These are phyloP conservation scores for Capsicum baccatum DNA, from an alignment of 257 asterid genomes.

Conservation along the genomic window DNA sequence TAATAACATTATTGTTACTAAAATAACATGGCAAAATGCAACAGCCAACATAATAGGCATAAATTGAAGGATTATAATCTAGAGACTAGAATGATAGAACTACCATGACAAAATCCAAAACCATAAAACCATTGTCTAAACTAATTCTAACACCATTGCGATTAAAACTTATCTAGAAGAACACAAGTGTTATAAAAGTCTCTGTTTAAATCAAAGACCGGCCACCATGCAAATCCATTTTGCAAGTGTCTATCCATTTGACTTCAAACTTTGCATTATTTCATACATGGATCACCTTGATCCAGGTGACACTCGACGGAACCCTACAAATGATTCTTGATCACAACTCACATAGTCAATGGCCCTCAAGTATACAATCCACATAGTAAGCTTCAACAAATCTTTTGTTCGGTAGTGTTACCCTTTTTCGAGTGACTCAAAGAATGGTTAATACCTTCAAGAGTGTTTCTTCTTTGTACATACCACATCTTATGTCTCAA, in stretches of 20 bases:
- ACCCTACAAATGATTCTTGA: background rate
- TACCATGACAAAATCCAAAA: background rate
- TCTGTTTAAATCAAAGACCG: no score
- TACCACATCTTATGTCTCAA: background rate
- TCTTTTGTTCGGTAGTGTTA: background rate
- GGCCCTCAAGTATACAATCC: background rate
- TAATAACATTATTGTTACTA: background rate
- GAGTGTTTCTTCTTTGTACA: background rate
- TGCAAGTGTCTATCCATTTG: background rate
- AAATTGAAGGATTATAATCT: background rate
- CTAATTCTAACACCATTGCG: background rate
- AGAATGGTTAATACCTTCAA: no score
- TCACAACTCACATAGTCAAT: background rate
- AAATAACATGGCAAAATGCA: background rate
- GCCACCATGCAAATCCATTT: background rate
- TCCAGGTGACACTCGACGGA: background rate
- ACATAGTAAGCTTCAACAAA: background rate
- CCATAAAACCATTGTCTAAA: background rate
- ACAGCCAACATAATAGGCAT: background rate
- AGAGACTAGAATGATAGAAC: background rate
- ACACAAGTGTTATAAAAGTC: background rate
- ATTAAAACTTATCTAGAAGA: background rate
- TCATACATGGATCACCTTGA: background rate
- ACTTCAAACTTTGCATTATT: background rate
- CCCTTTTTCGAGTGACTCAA: background rate